A percentile compares a stretch with the other conserved stretches of the same genome.
Evolutionary conservation across 1,284 basidiomycete species (phyloP).

Genomic region (Omphalotus olearius): DNA sequence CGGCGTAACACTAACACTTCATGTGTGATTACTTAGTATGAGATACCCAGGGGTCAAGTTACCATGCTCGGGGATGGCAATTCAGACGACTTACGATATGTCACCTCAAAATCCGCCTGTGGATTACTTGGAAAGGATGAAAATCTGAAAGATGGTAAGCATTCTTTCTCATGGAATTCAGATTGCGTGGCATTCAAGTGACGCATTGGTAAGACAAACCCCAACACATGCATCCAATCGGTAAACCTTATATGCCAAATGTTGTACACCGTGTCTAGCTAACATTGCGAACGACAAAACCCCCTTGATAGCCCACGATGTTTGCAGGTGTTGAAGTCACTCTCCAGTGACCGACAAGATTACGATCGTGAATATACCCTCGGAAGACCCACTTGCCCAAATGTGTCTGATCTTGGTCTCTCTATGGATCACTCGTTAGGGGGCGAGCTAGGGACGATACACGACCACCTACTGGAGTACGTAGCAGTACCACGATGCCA

Average conservation of each 20-base stretch:
- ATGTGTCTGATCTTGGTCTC: conserved; percentile 23
- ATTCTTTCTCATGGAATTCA: no score
- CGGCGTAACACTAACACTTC: no score
- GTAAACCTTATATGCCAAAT: neutral
- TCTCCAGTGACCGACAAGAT: conserved; percentile 49
- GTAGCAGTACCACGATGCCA: conserved; percentile 41
- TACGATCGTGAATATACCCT: conserved; percentile 44
- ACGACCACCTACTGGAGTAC: conserved; percentile 35
- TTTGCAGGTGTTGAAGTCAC: conserved; percentile 35
- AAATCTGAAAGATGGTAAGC: no score
- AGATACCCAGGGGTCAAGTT: no score
- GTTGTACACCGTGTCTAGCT: conserved; percentile 19
- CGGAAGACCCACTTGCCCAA: conserved; percentile 44
- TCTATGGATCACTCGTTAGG: conserved; percentile 22
- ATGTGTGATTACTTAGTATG: no score
- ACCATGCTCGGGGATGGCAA: no score
- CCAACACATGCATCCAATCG: no score
- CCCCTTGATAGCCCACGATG: conserved; percentile 38
- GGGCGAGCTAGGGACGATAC: conserved; percentile 1
- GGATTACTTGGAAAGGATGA: neutral
- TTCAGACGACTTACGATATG: no score
- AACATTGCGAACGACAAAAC: conserved; percentile 32
- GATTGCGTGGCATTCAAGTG: no score
- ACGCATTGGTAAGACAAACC: no score
- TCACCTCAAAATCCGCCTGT: neutral